phyloP scores from a whole-genome alignment of 495 filamentous ascomycete species.

The Lasiosphaeris hirsuta region DNA sequence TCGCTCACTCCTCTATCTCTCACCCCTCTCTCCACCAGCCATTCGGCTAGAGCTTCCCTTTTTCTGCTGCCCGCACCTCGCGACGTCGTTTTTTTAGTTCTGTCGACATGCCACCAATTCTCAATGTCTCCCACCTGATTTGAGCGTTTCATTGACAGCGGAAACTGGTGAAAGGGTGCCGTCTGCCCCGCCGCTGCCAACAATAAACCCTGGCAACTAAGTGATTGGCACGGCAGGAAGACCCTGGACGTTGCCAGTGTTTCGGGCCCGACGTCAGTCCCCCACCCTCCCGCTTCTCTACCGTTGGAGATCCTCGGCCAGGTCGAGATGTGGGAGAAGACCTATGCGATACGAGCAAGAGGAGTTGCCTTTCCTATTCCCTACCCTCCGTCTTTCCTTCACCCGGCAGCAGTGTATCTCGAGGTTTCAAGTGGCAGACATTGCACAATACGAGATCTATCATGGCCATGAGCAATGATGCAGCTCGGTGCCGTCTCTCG shows the following conservation, averaged over 20 bases:
- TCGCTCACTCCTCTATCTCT: neutral
- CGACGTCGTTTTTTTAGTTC: neutral
- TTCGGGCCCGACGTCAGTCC: slow-evolving; percentile 1
- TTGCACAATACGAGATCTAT: too few species aligned
- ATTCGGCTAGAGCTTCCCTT: neutral
- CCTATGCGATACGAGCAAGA: too few species aligned
- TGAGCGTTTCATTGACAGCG: too few species aligned
- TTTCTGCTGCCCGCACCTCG: neutral
- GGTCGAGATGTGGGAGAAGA: neutral
- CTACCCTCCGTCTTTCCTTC: too few species aligned
- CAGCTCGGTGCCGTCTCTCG: neutral
- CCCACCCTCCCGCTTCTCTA: neutral
- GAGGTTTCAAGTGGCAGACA: too few species aligned
- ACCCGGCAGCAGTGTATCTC: too few species aligned
- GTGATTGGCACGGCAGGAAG: slow-evolving; percentile 4
- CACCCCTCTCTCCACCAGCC: neutral
- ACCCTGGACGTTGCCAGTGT: slow-evolving; percentile 1
- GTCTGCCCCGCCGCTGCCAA: neutral
- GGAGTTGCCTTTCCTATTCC: too few species aligned
- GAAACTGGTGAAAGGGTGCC: too few species aligned
- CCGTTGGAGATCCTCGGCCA: neutral
- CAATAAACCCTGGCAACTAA: neutral
- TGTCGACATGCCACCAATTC: too few species aligned
- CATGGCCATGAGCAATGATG: too few species aligned
- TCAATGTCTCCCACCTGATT: too few species aligned